Evolutionary conservation across 2,329 filamentous ascomycete genomes (phyloP).

Genomic region (Fusarium udum): DNA sequence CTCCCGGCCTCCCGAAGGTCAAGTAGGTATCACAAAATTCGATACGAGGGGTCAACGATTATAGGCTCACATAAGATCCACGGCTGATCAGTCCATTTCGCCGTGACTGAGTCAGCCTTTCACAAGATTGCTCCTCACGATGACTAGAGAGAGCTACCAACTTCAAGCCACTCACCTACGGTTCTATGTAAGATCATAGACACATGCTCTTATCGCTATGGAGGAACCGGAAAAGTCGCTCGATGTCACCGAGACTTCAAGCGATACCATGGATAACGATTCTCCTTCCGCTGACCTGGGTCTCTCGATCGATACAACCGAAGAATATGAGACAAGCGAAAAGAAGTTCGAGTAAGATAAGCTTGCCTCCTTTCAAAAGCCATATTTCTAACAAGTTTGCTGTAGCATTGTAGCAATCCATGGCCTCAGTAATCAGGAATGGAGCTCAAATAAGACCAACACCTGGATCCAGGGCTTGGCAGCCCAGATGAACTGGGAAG

Average conservation of each 20-base stretch:
- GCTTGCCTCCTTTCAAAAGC: too few species aligned
- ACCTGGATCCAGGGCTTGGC: background rate
- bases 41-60: background rate
- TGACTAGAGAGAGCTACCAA: background rate
- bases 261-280: background rate
- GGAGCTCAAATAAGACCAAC: background rate
- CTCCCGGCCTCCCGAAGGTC: too few species aligned
- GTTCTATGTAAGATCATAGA: background rate
- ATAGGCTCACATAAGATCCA: background rate
- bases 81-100: background rate
- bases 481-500: background rate
- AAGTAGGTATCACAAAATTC: background rate
- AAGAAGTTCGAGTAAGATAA: background rate
- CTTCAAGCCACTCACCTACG: background rate
- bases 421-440: background rate
- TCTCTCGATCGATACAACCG: background rate
- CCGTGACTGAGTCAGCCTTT: background rate
- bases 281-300: too few species aligned
- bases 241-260: background rate
- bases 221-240: background rate
- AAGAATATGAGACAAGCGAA: background rate
- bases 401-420: background rate
- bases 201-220: background rate
- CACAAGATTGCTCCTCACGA: background rate
- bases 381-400: background rate